A percentile compares a stretch with the other conserved stretches of the same genome.
phyloP scores from a whole-genome alignment of 164 flowering plant species.

The Brasenia schreberi region DNA sequence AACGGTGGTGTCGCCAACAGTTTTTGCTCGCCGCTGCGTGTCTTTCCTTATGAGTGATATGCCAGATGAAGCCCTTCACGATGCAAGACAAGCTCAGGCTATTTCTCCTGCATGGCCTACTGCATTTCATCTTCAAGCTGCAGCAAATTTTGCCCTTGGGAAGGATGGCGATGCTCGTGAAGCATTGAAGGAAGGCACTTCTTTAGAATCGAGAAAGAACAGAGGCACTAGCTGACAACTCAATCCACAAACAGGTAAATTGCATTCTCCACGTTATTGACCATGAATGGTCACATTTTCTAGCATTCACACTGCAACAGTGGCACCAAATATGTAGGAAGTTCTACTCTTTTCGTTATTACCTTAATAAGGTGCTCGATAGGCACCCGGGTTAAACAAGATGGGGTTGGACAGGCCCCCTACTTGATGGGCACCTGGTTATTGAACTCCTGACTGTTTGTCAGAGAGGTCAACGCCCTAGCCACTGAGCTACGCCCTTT shows the following conservation, averaged over 20 bases:
- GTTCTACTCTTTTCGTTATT: too few relatives aligned
- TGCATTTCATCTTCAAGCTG: conserved; percentile 72
- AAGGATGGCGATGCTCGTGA: conserved; percentile 67
- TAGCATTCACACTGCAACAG: too few relatives aligned
- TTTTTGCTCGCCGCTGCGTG: conserved; percentile 77
- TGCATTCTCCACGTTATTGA: too few relatives aligned
- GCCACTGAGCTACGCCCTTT: too few relatives aligned
- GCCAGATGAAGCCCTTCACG: conserved; percentile 75
- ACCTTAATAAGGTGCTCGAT: too few relatives aligned
- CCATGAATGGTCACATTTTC: too few relatives aligned
- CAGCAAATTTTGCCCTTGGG: conserved; percentile 47
- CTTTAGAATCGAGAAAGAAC: conserved; percentile 12
- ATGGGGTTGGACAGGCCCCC: too few relatives aligned
- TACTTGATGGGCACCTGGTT: too few relatives aligned
- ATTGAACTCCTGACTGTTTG: too few relatives aligned
- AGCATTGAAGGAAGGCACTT: conserved; percentile 67
- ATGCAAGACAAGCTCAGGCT: conserved; percentile 81
- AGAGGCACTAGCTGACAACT: neutral
- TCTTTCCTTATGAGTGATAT: conserved; percentile 60
- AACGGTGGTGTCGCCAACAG: conserved; percentile 87
- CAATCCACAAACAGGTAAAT: conserved; percentile 6
- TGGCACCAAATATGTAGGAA: too few relatives aligned
- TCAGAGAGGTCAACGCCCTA: too few relatives aligned
- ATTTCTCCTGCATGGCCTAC: conserved; percentile 74
- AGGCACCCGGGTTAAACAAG: too few relatives aligned